Conservation (phyloP, 495 filamentous ascomycete species). For the Penicillium bialowiezense region DNA sequence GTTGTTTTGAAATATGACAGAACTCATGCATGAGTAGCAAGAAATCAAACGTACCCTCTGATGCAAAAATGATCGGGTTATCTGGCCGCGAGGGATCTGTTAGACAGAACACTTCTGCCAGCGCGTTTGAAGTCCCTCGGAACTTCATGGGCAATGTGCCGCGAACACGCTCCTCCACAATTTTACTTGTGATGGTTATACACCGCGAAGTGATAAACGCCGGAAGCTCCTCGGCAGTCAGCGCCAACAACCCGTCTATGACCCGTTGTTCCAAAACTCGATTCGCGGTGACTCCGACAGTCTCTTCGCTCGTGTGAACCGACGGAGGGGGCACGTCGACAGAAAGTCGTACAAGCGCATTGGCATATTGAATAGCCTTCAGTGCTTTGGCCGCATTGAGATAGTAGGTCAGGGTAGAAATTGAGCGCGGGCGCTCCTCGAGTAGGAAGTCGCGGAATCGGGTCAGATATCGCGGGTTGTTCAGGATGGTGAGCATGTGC, state of each 20-base stretch:
- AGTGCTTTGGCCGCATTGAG: constrained; percentile 63
- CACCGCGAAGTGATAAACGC: constrained; percentile 59
- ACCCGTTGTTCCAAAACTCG: constrained; percentile 56
- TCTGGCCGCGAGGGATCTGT: constrained; percentile 71
- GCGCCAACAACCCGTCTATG: constrained; percentile 51
- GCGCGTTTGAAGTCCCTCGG: constrained; percentile 61
- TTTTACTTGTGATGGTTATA: constrained; percentile 33
- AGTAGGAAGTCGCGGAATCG: constrained; percentile 64
- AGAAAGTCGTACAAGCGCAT: constrained; percentile 52
- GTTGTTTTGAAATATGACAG: neutral
- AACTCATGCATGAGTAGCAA: neutral
- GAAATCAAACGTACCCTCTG: constrained; percentile 54
- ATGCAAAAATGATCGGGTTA: constrained; percentile 77
- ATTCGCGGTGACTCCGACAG: constrained; percentile 47
- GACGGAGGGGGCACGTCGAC: constrained; percentile 31
- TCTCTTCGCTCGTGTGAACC: constrained; percentile 42
- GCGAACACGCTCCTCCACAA: constrained; percentile 35
- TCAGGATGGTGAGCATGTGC: constrained; percentile 58
- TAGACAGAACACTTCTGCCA: constrained; percentile 75
- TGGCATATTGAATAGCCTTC: constrained; percentile 67
- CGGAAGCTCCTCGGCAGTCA: constrained; percentile 66
- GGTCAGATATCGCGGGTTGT: constrained; percentile 64
- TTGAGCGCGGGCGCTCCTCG: constrained; percentile 67
- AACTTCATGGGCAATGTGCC: constrained; percentile 36
- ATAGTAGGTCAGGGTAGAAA: constrained; percentile 64